Evolutionary conservation across 2,329 filamentous ascomycete species (phyloP).

Genomic region (Pleomassaria siparia): DNA sequence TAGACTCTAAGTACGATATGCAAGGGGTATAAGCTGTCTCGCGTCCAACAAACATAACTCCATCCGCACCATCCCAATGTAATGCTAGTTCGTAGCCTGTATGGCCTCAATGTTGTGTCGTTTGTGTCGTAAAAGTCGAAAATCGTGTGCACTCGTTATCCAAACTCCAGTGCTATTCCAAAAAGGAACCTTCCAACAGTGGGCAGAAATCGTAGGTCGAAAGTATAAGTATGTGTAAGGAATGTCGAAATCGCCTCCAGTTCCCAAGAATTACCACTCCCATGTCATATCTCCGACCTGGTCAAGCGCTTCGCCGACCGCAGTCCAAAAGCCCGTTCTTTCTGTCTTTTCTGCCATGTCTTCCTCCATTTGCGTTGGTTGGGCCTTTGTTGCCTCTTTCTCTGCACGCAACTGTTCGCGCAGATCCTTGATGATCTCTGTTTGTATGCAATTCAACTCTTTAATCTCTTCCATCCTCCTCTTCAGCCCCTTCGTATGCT

Average conservation of each 20-base stretch:
- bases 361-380: neutral
- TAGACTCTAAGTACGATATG: neutral
- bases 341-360: neutral
- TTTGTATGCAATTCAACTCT: conserved; percentile 33
- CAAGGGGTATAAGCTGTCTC: neutral
- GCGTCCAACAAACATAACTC: neutral
- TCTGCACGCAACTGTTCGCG: conserved; percentile 16
- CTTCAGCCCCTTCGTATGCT: conserved; percentile 26
- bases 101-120: neutral
- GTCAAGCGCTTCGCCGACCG: conserved; percentile 18
- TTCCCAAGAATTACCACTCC: conserved; percentile 11
- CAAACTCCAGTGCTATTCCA: neutral
- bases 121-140: neutral
- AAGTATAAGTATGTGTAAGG: neutral
- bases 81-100: neutral
- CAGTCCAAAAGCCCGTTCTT: conserved; percentile 11
- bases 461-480: conserved; percentile 37
- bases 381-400: neutral
- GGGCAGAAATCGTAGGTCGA: neutral
- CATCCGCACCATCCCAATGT: neutral
- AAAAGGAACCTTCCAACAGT: neutral
- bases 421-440: conserved; percentile 34
- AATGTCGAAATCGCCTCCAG: neutral
- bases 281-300: conserved; percentile 13
- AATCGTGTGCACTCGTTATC: neutral